Evolutionary conservation across 441 rosid genomes (phyloP), one percentile per base, ranked within the genome.

Genomic region (Pelargonium fulgidum): DNA sequence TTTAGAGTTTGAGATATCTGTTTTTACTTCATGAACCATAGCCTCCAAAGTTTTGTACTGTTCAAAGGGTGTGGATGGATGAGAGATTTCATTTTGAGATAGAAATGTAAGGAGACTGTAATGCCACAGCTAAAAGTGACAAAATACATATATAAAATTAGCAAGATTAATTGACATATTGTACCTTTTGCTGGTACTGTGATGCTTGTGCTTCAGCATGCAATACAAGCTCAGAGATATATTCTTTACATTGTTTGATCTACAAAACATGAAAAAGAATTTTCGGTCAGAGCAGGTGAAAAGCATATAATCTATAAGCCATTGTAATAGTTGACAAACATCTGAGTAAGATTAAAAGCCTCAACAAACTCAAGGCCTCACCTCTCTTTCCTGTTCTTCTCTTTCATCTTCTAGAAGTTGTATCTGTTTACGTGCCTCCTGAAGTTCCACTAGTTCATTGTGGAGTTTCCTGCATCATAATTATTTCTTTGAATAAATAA

Each of bases 131-230:
- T 62, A 62, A 62, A 22, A 62, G 41, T 29, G 41, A 62, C 39
- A 12, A 20, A 20, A 22, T 24, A 26, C 26, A 17, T 11, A 17
- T 54, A 54, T 54, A 4, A 4, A 24, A 22, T 56, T 52, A 52
- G 39, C 50, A 16, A 14, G 54, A 36, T 13, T 11, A 24, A 62
- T 36, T 62, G 12, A 26, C 13, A 62, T 69, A 56, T 65, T 42
- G 12, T 84, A 91, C 99, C 99, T 94, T 91, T 72, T 89, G 85
- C 81, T 88, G 97, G 81, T 79, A 94, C 66, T 86, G 86, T 64
- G 84, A 82, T 74, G 97, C 86, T 79, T 94, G 99, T 71, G 97
- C 97, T 79, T 94, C 99, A 64, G 91, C 89, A 82, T 94, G 99
- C 76, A 94, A 70, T 62, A 85, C 75, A 73, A 94, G 80, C 77